Base-by-base conservation (phyloP, 1,284 basidiomycete genomes). In the Sphagnurus paluster region DNA sequence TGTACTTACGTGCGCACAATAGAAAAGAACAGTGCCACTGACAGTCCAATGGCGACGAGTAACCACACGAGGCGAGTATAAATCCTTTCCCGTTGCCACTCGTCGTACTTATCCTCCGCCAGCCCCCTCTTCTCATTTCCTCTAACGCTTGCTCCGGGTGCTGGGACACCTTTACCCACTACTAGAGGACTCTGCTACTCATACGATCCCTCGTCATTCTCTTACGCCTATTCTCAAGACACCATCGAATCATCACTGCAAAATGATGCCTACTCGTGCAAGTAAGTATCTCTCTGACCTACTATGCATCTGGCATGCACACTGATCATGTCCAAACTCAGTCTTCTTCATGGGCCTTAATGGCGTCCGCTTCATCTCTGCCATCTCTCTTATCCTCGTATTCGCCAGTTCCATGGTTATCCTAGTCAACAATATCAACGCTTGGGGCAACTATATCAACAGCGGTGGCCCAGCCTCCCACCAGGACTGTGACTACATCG, bases 301-400 rank as follows among this genome's bases (percentile, higher is more conserved):
- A 33, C 16, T 17, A 33, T 26, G 17, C 9, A 11, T 21, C 4
- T 9, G 13, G n/a, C n/a, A n/a, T n/a, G 2, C 33, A 41, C 11
- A 21, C 17, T 8, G 36, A 35, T 56, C 28, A 50, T 57, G 39
- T 50, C 47, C 7, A 5, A 32, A 25, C 28, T 7, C 34, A 87
- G 83, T 80, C 56, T 58, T 76, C 54, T 95, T 94, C 70, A 76
- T 91, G 57, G 77, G 74, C 48, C 80, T 95, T 61, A 95, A 95
- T 62, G 70, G 70, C 56, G 70, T 93, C 56, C 87, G 93, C 38
- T 69, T 75, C 11, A 65, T 96, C 50, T 91, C 88, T 62, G 79
- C 94, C 63, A 66, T 93, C 55, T 76, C 83, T 5, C 80, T 93
- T 39, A 62, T 91, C 36, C 76, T 87, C 44, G 80, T 92, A 4